phyloP scores from a whole-genome alignment of 176 grass and related monocot genomes.

The Oropetium thomaeum region DNA sequence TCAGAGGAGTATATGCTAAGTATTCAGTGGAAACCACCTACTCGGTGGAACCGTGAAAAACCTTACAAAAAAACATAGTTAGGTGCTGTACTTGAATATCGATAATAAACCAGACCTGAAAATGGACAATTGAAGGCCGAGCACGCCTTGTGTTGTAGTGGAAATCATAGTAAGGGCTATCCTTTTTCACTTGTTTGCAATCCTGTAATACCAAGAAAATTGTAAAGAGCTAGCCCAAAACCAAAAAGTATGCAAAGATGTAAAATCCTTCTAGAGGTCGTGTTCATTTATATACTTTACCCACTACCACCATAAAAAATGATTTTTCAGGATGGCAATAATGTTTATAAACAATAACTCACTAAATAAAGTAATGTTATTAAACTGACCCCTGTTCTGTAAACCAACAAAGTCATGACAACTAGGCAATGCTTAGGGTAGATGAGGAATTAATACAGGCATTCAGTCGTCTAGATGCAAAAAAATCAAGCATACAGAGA shows the following conservation, averaged over 20 bases:
- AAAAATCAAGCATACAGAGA: no score
- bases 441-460: background rate
- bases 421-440: background rate
- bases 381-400: background rate
- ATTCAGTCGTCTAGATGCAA: background rate
- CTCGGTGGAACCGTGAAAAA: no score
- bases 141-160: constrained; percentile 80
- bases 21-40: no score
- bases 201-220: constrained; percentile 43
- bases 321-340: background rate
- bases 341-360: background rate
- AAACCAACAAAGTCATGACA: background rate
- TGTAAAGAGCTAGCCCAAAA: background rate
- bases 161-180: constrained; percentile 74
- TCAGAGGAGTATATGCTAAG: no score
- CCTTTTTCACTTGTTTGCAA: constrained; percentile 55
- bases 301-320: background rate
- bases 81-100: background rate
- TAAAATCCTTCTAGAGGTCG: background rate
- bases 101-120: constrained; percentile 61
- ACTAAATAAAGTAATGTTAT: background rate
- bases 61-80: no score
- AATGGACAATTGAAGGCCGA: constrained; percentile 76
- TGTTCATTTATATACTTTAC: background rate
- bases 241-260: background rate